These are phyloP conservation scores for Nigrospora oryzae DNA, from an alignment of 2,329 filamentous ascomycete species.

Conservation along the genomic window DNA sequence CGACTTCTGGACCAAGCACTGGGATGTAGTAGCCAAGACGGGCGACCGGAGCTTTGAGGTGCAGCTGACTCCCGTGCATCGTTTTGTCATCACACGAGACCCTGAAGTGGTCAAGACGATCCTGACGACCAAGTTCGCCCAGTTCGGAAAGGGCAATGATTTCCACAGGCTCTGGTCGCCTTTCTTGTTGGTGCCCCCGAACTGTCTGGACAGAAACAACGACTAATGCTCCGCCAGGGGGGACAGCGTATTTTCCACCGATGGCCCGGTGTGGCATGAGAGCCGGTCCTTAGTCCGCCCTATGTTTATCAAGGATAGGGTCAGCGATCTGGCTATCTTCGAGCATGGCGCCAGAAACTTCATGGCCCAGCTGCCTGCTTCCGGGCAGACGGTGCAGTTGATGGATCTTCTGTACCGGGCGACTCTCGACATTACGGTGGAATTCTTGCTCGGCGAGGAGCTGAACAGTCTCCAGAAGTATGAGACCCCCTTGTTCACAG, in stretches of 20 bases:
- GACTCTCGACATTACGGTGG: slow-evolving; percentile 43
- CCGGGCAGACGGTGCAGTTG: slow-evolving; percentile 58
- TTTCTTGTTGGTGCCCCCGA: slow-evolving; percentile 23
- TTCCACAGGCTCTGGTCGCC: slow-evolving; percentile 34
- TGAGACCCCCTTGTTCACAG: too few relatives aligned
- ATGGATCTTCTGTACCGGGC: slow-evolving; percentile 57
- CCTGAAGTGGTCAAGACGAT: slow-evolving; percentile 50
- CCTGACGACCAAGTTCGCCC: slow-evolving; percentile 46
- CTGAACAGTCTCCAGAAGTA: slow-evolving; percentile 2
- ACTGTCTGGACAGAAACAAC: too few relatives aligned
- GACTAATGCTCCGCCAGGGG: background rate
- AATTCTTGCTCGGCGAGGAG: slow-evolving; percentile 3
- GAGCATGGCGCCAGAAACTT: slow-evolving; percentile 41
- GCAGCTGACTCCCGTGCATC: slow-evolving; percentile 17
- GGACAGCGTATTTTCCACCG: slow-evolving; percentile 12
- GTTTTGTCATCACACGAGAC: slow-evolving; percentile 39
- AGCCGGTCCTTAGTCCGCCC: slow-evolving; percentile 43
- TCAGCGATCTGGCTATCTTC: slow-evolving; percentile 45
- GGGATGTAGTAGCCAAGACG: slow-evolving; percentile 2
- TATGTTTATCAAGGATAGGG: slow-evolving; percentile 39
- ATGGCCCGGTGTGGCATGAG: slow-evolving; percentile 43
- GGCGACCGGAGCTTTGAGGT: slow-evolving; percentile 26
- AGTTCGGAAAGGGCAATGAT: slow-evolving; percentile 38
- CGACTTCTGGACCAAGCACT: background rate
- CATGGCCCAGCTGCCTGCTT: slow-evolving; percentile 57